A percentile compares a stretch with the other conserved stretches of the same genome.
phyloP scores from a whole-genome alignment of 371 early-diverging fungal genomes.

The Mucor plumbeus region DNA sequence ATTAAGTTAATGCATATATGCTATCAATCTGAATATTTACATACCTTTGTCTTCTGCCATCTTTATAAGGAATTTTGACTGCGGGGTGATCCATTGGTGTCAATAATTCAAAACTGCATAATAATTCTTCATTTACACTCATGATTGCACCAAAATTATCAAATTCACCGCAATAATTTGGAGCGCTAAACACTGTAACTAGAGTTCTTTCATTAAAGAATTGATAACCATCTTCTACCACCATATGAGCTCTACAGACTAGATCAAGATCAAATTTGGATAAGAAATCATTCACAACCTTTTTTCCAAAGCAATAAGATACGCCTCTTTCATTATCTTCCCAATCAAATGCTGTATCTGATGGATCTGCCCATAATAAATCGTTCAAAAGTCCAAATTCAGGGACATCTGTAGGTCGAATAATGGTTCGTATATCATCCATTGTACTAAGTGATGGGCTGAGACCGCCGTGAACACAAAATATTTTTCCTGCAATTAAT shows the following conservation, averaged over 20 bases:
- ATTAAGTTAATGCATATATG: background rate
- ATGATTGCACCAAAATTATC: conserved; percentile 97
- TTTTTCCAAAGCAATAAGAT: conserved; percentile 93
- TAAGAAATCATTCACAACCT: conserved; percentile 89
- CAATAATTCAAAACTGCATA: conserved; percentile 85
- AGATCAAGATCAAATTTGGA: conserved; percentile 91
- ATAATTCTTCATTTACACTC: conserved; percentile 91
- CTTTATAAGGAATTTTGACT: conserved; percentile 50
- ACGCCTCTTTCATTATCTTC: conserved; percentile 99
- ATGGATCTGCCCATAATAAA: conserved; percentile 93
- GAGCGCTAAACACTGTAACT: conserved; percentile 98
- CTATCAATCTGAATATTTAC: background rate
- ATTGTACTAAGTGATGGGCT: conserved; percentile 88
- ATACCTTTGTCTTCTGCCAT: conserved; percentile 55
- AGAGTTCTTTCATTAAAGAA: conserved; percentile 95
- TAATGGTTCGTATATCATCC: conserved; percentile 94
- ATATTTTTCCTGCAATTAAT: conserved; percentile 95
- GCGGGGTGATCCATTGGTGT: conserved; percentile 54
- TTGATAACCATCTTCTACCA: conserved; percentile 97
- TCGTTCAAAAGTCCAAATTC: conserved; percentile 92
- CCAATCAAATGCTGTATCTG: conserved; percentile 84
- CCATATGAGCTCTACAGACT: conserved; percentile 96
- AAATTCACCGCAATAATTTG: conserved; percentile 99
- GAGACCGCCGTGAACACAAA: conserved; percentile 98
- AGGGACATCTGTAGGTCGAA: conserved; percentile 96